Conservation (phyloP, 192 early-diverging fungal genomes). For the Umbelopsis sp. region DNA sequence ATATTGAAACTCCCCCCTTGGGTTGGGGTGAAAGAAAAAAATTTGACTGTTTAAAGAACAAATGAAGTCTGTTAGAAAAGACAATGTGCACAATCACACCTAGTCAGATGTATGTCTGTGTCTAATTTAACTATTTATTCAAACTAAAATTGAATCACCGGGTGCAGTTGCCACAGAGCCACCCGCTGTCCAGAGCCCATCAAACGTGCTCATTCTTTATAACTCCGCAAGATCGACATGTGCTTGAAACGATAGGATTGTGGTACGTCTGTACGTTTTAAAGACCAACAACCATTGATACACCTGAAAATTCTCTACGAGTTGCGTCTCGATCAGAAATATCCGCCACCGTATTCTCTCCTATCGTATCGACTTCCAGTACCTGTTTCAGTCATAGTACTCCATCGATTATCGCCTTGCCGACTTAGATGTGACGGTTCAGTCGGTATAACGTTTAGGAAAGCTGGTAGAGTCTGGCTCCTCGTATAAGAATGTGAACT, state of each 20-base stretch:
- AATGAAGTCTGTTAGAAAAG: not conserved
- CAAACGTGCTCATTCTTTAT: not conserved
- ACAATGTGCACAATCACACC: not conserved
- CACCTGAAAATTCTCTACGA: too few species aligned
- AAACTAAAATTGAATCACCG: not conserved
- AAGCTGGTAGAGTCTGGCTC: not conserved
- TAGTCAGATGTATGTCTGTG: not conserved
- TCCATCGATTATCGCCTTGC: not conserved
- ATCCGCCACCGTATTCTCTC: not conserved
- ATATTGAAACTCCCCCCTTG: not conserved
- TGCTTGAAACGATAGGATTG: constrained; percentile 3
- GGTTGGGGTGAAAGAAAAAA: not conserved
- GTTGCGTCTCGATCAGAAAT: not conserved
- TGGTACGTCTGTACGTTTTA: not conserved
- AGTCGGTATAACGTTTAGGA: too few species aligned
- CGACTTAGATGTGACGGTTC: not conserved
- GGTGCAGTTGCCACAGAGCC: not conserved
- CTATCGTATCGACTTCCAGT: constrained; percentile 9
- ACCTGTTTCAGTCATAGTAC: constrained; percentile 14
- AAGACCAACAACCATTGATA: not conserved
- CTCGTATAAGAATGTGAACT: not conserved
- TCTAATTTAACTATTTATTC: constrained; percentile 11
- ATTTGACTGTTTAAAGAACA: not conserved
- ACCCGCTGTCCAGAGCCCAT: not conserved
- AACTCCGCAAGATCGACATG: not conserved